Conservation (phyloP, 768 basidiomycete species). For the Udeniomyces megalosporus region DNA sequence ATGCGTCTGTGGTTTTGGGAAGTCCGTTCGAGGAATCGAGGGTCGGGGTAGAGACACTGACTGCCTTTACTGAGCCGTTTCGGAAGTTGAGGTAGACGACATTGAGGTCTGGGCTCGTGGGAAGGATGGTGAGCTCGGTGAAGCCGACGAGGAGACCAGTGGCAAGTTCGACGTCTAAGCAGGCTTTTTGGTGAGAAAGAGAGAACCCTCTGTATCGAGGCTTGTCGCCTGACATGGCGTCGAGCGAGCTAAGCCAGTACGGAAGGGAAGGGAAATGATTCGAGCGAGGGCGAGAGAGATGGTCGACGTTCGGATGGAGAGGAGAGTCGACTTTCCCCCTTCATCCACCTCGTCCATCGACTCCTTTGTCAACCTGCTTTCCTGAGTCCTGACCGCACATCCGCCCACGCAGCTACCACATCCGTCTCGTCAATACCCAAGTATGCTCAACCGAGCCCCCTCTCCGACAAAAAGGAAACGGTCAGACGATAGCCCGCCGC, state of each 20-base stretch:
- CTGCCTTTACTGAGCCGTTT: slow-evolving; percentile 53
- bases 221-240: neutral
- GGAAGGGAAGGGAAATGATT: too few species aligned
- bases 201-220: slow-evolving; percentile 9
- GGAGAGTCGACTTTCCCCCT: too few species aligned
- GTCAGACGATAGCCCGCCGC: too few species aligned
- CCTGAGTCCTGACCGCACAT: too few species aligned
- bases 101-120: slow-evolving; percentile 57
- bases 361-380: too few species aligned
- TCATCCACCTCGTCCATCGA: too few species aligned
- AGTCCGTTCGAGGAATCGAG: slow-evolving; percentile 19
- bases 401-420: too few species aligned
- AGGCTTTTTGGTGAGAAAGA: slow-evolving; percentile 68
- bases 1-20: slow-evolving; percentile 25
- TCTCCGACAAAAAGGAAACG: too few species aligned
- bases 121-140: slow-evolving; percentile 78
- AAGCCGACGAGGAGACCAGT: slow-evolving; percentile 77
- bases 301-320: too few species aligned
- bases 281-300: too few species aligned
- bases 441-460: too few species aligned
- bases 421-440: too few species aligned
- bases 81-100: slow-evolving; percentile 77
- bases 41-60: slow-evolving; percentile 16
- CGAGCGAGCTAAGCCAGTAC: neutral
- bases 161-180: slow-evolving; percentile 77